phyloP scores from a whole-genome alignment of 2,329 filamentous ascomycete genomes.

The Xenoacremonium recifei region DNA sequence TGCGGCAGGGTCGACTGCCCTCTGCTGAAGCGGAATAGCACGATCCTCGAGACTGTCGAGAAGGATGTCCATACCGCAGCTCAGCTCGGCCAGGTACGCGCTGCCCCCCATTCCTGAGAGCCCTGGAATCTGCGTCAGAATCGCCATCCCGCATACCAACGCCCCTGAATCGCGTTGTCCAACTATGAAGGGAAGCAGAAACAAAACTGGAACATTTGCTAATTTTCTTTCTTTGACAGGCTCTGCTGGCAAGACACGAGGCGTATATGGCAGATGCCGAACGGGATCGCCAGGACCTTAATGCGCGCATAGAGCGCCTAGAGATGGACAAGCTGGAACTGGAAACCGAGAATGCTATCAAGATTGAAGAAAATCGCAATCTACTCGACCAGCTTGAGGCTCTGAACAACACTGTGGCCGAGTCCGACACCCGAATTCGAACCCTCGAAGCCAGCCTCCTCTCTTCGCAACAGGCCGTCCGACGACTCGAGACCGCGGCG shows the following conservation, averaged over 20 bases:
- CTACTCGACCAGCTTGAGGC: conserved; percentile 82
- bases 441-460: conserved; percentile 74
- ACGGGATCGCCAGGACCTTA: conserved; percentile 74
- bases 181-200: conserved; percentile 6
- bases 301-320: conserved; percentile 69
- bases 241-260: conserved; percentile 87
- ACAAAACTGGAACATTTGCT: conserved; percentile 50
- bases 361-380: conserved; percentile 78
- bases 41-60: conserved; percentile 76
- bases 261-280: conserved; percentile 92
- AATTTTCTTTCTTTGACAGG: conserved; percentile 68
- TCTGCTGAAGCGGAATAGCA: conserved; percentile 77
- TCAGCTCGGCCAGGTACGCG: conserved; percentile 85
- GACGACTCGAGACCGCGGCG: conserved; percentile 71
- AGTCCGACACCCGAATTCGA: conserved; percentile 78
- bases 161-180: not conserved
- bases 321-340: conserved; percentile 72
- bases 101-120: conserved; percentile 27
- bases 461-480: conserved; percentile 74
- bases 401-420: conserved; percentile 74
- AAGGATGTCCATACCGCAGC: conserved; percentile 85
- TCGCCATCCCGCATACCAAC: conserved; percentile 20
- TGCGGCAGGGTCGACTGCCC: conserved; percentile 80
- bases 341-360: conserved; percentile 73
- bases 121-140: not conserved